Evolutionary conservation across 306 rosid species (phyloP), one percentile per base, ranked within the genome.

Genomic region (Cicer pinnatifidum): DNA sequence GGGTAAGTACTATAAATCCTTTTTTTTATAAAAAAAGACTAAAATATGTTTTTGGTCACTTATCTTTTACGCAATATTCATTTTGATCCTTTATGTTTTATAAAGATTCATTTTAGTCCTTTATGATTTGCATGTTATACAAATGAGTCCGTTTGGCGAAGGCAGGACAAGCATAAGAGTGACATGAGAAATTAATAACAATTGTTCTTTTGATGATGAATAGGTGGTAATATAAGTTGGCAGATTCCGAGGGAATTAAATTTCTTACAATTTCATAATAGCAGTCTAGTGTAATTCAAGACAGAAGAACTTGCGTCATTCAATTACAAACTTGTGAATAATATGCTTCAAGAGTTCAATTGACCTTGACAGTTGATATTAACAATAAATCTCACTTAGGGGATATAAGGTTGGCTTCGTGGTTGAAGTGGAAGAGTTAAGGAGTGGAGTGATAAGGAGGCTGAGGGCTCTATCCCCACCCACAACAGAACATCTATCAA

Each of bases 1-100:
- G 91, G 91, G 97, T 95, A 59, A 71, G 96, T 85, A 54, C 59
- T 40, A 8, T 8, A 23, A 47, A 17, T 57, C 41, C 0, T 11
- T 33, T 33, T 59, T 2, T 53, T 8, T 28, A 28, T 28, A 41
- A 41, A 41, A 6, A 41, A 17, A 8, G 6, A 35, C 33, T 17
- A 53, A 53, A 54, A 54, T 19, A 9, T 54, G 61, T 11, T 23
- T 39, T 13, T 15, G 6, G 23, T 7, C 20, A 2, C 40, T 40
- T 64, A 3, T 62, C 5, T 17, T 17, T 58, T 33, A 10, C 10
- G 11, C 11, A 11, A 58, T 58, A 28, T 58, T 11, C 43, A 33
- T 59, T 28, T 28, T 28, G 35, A 28, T 28, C 35, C 4, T 28
- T 28, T 28, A 3, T 28, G 35, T 28, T 28, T 28, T 28, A 28